A percentile compares a stretch with the other conserved stretches of the same genome.
Conservation (phyloP, 1,139 yeast genomes). For the Blastobotrys capitulatus region DNA sequence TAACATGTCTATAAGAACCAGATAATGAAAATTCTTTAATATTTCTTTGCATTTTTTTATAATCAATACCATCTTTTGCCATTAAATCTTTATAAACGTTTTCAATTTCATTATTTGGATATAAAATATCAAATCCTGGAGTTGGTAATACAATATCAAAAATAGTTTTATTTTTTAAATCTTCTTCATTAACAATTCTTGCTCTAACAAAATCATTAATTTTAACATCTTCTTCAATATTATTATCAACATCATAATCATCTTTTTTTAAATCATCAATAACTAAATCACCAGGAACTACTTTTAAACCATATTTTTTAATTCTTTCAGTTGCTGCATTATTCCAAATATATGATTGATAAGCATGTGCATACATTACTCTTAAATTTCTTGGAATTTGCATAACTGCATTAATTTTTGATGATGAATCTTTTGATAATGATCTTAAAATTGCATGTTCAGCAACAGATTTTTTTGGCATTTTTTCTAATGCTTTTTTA, state of each 20-base stretch:
- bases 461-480: slow-evolving; percentile 88
- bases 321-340: slow-evolving; percentile 74
- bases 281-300: slow-evolving; percentile 82
- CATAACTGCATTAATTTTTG: slow-evolving; percentile 75
- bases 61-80: slow-evolving; percentile 79
- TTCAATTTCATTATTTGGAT: slow-evolving; percentile 67
- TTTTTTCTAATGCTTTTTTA: slow-evolving; percentile 52
- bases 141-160: slow-evolving; percentile 87
- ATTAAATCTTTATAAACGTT: slow-evolving; percentile 66
- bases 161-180: slow-evolving; percentile 60
- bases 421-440: slow-evolving; percentile 43
- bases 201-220: slow-evolving; percentile 54
- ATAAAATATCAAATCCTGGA: slow-evolving; percentile 85
- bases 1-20: slow-evolving; percentile 80
- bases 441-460: slow-evolving; percentile 67
- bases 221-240: slow-evolving; percentile 59
- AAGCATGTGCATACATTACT: slow-evolving; percentile 95
- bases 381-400: slow-evolving; percentile 88
- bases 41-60: slow-evolving; percentile 75
- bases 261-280: slow-evolving; percentile 33
- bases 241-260: slow-evolving; percentile 36
- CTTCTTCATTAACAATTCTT: slow-evolving; percentile 66
- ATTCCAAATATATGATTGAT: slow-evolving; percentile 96
- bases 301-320: slow-evolving; percentile 59
- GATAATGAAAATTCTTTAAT: slow-evolving; percentile 86